phyloP scores from a whole-genome alignment of 306 rosid species.

The Corylus americana region DNA sequence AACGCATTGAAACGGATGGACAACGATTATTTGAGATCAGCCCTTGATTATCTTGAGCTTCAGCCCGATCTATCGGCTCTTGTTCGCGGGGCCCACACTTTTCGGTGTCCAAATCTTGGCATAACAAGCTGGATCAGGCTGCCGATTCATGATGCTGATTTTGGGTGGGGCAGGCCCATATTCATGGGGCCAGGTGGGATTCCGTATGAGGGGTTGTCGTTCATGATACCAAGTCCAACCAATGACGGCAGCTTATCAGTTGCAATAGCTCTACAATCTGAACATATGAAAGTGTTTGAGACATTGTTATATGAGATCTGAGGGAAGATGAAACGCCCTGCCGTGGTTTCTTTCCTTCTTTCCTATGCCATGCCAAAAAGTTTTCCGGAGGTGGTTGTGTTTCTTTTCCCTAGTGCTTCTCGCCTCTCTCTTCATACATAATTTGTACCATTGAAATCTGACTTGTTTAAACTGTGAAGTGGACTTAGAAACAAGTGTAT shows the following conservation, averaged over 20 bases:
- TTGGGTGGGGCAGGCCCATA: constrained; percentile 95
- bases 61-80: constrained; percentile 84
- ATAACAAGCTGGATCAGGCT: constrained; percentile 93
- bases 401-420: constrained; percentile 13
- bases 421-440: neutral
- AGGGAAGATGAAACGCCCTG: constrained; percentile 8
- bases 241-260: constrained; percentile 72
- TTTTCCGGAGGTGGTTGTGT: constrained; percentile 31
- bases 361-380: neutral
- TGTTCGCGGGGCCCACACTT: constrained; percentile 80
- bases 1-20: constrained; percentile 65
- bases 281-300: constrained; percentile 64
- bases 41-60: constrained; percentile 78
- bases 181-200: constrained; percentile 99
- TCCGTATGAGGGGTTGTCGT: constrained; percentile 76
- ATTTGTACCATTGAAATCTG: constrained; percentile 18
- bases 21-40: constrained; percentile 70
- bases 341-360: neutral
- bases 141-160: constrained; percentile 90
- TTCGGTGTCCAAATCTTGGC: constrained; percentile 88
- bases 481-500: constrained; percentile 16
- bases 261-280: constrained; percentile 58
- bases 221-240: constrained; percentile 61
- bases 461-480: constrained; percentile 28
- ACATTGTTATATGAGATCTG: constrained; percentile 52